phyloP scores from a whole-genome alignment of 257 asterid genomes.

The Solanum paucissectum region DNA sequence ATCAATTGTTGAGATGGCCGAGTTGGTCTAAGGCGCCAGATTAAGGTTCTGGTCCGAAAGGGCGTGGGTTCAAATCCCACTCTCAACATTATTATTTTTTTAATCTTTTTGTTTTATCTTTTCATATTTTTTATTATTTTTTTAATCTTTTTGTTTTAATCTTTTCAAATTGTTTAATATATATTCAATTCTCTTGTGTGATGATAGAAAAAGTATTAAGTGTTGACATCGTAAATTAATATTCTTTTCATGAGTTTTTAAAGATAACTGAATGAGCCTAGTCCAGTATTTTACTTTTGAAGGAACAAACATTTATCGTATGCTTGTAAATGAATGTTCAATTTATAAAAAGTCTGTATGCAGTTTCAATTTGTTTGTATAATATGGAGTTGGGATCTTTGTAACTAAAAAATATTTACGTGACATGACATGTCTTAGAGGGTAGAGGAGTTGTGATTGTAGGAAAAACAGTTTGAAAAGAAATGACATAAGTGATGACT shows the following conservation, averaged over 20 bases:
- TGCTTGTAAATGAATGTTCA: background rate
- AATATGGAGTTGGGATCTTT: background rate
- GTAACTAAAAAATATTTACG: too few species aligned
- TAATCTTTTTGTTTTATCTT: too few species aligned
- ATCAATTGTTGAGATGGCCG: constrained; percentile 64
- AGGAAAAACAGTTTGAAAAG: too few species aligned
- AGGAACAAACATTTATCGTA: background rate
- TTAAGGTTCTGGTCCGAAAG: constrained; percentile 99
- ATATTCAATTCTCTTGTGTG: too few species aligned
- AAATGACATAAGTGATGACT: background rate
- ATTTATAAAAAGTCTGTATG: background rate
- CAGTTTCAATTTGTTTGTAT: background rate
- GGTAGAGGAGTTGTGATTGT: background rate
- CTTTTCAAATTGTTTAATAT: too few species aligned
- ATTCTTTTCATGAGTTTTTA: too few species aligned
- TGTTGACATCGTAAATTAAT: too few species aligned
- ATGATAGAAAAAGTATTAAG: too few species aligned
- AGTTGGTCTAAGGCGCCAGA: constrained; percentile 99
- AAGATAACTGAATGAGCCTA: background rate
- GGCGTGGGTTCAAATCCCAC: constrained; percentile 99
- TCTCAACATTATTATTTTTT: constrained; percentile 32
- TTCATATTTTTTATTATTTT: too few species aligned
- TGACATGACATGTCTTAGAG: background rate
- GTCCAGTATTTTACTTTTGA: background rate
- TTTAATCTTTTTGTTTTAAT: too few species aligned